phyloP scores from a whole-genome alignment of 192 early-diverging fungal species.

The Linnemannia elongata region DNA sequence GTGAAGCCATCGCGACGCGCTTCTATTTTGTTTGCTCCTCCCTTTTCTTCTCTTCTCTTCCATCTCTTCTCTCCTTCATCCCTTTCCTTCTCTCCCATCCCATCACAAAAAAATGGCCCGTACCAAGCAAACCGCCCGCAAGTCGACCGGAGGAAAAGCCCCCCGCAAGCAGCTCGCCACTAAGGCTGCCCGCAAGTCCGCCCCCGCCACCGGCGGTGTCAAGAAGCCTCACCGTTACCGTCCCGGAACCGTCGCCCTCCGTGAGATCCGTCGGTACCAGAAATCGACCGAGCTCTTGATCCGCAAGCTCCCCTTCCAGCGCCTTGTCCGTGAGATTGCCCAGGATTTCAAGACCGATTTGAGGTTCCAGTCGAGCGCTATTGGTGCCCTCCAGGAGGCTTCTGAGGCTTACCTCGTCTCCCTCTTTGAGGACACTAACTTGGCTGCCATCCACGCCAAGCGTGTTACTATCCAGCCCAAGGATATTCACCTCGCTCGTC shows the following conservation, averaged over 20 bases:
- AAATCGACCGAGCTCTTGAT: slow-evolving; percentile 95
- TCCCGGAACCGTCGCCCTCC: slow-evolving; percentile 89
- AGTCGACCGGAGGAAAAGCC: slow-evolving; percentile 99
- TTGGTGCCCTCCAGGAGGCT: slow-evolving; percentile 98
- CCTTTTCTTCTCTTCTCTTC: not conserved
- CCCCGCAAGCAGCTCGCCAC: slow-evolving; percentile 97
- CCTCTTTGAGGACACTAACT: slow-evolving; percentile 96
- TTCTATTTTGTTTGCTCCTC: not conserved
- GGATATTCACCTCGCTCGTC: slow-evolving; percentile 97
- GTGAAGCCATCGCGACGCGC: not conserved
- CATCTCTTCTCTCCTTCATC: not conserved
- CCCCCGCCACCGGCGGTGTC: slow-evolving; percentile 90
- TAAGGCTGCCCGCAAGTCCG: slow-evolving; percentile 96
- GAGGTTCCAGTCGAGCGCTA: slow-evolving; percentile 98
- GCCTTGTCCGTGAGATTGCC: slow-evolving; percentile 98
- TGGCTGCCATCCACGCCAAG: slow-evolving; percentile 98
- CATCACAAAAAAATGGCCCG: slow-evolving; percentile 69
- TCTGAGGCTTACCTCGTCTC: slow-evolving; percentile 91
- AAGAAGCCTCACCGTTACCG: slow-evolving; percentile 90
- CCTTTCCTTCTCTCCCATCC: not conserved
- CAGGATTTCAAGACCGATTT: slow-evolving; percentile 99
- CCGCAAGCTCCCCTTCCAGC: slow-evolving; percentile 93
- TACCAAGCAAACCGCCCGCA: slow-evolving; percentile 94
- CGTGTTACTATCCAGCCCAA: slow-evolving; percentile 99
- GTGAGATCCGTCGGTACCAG: slow-evolving; percentile 94